phyloP scores from a whole-genome alignment of 352 stramenopile species.

The Salisapilia sapeloensis region DNA sequence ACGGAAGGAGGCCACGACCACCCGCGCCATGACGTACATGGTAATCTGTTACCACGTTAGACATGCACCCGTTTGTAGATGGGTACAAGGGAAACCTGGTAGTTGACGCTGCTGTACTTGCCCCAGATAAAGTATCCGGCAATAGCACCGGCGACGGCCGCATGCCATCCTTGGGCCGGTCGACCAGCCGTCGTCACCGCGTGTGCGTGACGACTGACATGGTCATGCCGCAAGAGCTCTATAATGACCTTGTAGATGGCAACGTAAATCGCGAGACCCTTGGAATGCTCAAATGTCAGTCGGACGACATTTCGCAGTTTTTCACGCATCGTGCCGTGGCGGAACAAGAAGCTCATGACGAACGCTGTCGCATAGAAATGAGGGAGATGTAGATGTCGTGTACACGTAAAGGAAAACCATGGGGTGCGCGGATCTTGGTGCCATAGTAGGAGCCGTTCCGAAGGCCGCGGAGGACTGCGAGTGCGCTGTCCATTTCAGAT shows the following conservation, averaged over 20 bases:
- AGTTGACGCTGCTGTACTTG: conserved; percentile 77
- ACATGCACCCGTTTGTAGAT: too few relatives aligned
- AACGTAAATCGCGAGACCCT: conserved; percentile 79
- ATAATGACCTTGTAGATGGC: conserved; percentile 73
- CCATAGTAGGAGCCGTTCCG: conserved; percentile 82
- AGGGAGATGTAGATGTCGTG: background rate
- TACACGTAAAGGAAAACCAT: conserved; percentile 18
- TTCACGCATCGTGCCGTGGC: conserved; percentile 53
- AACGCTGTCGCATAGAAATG: conserved; percentile 24
- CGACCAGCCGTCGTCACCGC: conserved; percentile 28
- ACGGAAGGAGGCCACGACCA: conserved; percentile 49
- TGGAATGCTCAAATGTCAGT: conserved; percentile 77
- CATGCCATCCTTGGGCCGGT: conserved; percentile 57
- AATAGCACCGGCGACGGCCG: conserved; percentile 50
- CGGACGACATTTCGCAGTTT: conserved; percentile 55
- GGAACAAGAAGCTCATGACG: conserved; percentile 84
- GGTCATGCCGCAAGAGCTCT: conserved; percentile 34
- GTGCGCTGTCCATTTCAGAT: conserved; percentile 37
- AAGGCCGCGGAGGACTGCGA: conserved; percentile 63
- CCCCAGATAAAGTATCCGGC: conserved; percentile 75
- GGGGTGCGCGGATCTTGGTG: conserved; percentile 76
- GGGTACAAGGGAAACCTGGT: too few relatives aligned
- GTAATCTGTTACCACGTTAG: too few relatives aligned
- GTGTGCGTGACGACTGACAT: conserved; percentile 12
- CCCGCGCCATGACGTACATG: conserved; percentile 75